These are phyloP conservation scores for Aspergillus sp. DNA, from an alignment of 2,329 filamentous ascomycete genomes.

Conservation along the genomic window DNA sequence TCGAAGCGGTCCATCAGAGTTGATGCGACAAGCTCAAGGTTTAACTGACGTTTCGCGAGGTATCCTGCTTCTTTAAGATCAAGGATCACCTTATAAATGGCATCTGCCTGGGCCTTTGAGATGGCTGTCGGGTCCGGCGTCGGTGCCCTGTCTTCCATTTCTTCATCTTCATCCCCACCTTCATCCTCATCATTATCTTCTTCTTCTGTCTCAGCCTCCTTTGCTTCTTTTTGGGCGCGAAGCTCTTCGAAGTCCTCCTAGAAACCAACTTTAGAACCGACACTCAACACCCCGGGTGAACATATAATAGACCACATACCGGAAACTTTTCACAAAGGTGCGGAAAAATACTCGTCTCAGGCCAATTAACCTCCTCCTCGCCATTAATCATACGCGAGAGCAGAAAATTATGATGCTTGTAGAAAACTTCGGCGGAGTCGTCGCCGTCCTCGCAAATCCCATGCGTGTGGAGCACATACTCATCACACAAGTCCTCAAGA, in stretches of 20 bases:
- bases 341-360: constrained; percentile 43
- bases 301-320: constrained; percentile 26
- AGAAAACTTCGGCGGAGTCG: constrained; percentile 48
- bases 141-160: constrained; percentile 21
- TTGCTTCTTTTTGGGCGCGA: constrained; percentile 26
- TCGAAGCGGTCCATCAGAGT: constrained; percentile 36
- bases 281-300: background rate
- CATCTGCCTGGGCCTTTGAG: constrained; percentile 36
- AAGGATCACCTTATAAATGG: constrained; percentile 38
- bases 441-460: constrained; percentile 45
- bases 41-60: constrained; percentile 41
- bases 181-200: constrained; percentile 9
- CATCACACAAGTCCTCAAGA: constrained; percentile 41
- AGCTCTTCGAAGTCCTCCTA: constrained; percentile 37
- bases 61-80: constrained; percentile 42
- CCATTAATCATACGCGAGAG: constrained; percentile 49
- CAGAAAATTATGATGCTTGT: constrained; percentile 47
- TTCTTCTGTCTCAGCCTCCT: constrained; percentile 18
- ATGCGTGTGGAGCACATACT: constrained; percentile 46
- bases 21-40: constrained; percentile 33
- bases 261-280: background rate
- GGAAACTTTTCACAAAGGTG: constrained; percentile 46
- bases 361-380: constrained; percentile 47
- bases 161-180: constrained; percentile 15
- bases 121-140: constrained; percentile 26